These are phyloP conservation scores for Tirmania nivea DNA, from an alignment of 495 filamentous ascomycete species.

Conservation along the genomic window DNA sequence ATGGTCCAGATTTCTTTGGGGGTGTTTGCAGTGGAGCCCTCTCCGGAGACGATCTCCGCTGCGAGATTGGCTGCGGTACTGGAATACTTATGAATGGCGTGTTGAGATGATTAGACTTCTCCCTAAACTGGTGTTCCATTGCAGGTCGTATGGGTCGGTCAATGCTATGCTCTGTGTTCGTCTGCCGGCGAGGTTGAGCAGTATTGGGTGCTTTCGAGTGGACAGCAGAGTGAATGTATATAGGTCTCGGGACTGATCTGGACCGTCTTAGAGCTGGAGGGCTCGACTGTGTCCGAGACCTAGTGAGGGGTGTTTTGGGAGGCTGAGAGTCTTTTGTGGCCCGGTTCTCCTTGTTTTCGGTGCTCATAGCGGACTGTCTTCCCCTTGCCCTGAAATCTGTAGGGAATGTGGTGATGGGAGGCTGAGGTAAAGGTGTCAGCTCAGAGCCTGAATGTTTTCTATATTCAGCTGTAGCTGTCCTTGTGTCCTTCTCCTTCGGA, in stretches of 20 bases:
- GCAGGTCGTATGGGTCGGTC: neutral
- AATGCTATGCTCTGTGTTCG: neutral
- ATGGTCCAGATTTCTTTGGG: neutral
- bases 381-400: too few species aligned
- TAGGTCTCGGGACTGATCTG: neutral
- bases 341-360: too few species aligned
- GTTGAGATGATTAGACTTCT: neutral
- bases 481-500: too few species aligned
- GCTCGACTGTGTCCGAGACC: neutral
- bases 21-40: neutral
- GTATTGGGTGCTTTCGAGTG: neutral
- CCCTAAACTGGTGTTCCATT: neutral
- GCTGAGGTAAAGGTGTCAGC: too few species aligned
- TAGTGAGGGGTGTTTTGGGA: neutral
- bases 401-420: too few species aligned
- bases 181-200: neutral
- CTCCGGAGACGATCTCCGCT: neutral
- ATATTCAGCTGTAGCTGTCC: too few species aligned
- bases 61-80: neutral
- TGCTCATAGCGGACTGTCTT: too few species aligned
- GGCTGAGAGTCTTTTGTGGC: too few species aligned
- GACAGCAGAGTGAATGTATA: neutral
- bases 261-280: neutral
- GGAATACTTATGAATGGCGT: too few species aligned
- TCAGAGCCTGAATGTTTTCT: too few species aligned